phyloP scores from a whole-genome alignment of 1,139 yeast genomes.

The Keqinozyma sinolaborantium region DNA sequence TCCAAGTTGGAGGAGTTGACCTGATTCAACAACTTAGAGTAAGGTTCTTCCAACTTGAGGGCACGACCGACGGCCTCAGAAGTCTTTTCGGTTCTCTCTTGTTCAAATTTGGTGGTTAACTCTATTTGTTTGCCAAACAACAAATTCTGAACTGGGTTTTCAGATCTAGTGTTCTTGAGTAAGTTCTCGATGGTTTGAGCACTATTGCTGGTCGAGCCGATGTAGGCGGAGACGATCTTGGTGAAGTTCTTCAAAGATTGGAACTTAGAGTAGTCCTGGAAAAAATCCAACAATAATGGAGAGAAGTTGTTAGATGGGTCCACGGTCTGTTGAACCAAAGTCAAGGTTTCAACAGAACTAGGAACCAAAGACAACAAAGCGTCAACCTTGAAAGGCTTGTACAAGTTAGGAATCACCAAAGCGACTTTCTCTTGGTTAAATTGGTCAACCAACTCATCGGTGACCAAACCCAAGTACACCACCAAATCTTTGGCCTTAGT shows the following conservation, averaged over 20 bases:
- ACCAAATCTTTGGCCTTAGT: slow-evolving; percentile 36
- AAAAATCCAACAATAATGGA: slow-evolving; percentile 69
- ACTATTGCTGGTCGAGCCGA: slow-evolving; percentile 49
- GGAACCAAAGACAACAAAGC: slow-evolving; percentile 54
- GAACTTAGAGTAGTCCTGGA: slow-evolving; percentile 51
- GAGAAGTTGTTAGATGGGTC: slow-evolving; percentile 50
- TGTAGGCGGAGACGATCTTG: slow-evolving; percentile 56
- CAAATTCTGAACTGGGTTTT: slow-evolving; percentile 60
- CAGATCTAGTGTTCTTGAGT: slow-evolving; percentile 48
- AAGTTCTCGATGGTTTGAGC: slow-evolving; percentile 42
- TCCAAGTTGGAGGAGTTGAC: slow-evolving; percentile 49
- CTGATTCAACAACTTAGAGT: slow-evolving; percentile 71
- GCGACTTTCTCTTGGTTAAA: slow-evolving; percentile 43
- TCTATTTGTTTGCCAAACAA: slow-evolving; percentile 50
- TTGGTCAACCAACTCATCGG: slow-evolving; percentile 39
- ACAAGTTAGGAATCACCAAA: slow-evolving; percentile 56
- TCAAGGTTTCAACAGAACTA: slow-evolving; percentile 50
- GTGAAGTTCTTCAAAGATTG: slow-evolving; percentile 46
- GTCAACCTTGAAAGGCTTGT: slow-evolving; percentile 66
- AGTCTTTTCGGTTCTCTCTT: slow-evolving; percentile 20
- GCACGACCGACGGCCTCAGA: slow-evolving; percentile 41
- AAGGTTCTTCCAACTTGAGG: slow-evolving; percentile 67
- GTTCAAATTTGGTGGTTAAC: slow-evolving; percentile 27
- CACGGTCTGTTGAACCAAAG: slow-evolving; percentile 60
- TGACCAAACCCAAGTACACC: slow-evolving; percentile 59